These are phyloP conservation scores for Chlorokybus atmophyticus DNA, from an alignment of 139 green algal species.

Conservation along the genomic window DNA sequence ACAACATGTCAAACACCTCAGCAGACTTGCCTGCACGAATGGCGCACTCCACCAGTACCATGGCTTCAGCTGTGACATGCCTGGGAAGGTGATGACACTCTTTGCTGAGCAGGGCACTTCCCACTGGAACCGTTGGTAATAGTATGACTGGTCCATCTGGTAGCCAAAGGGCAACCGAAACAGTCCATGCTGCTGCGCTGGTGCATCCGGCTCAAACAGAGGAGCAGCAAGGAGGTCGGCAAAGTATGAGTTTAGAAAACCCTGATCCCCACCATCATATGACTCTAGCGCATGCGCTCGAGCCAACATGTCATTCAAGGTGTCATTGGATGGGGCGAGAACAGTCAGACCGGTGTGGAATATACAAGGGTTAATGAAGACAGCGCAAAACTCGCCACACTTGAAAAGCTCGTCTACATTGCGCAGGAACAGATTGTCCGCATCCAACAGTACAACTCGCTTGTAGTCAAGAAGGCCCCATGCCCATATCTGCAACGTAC, in stretches of 20 bases:
- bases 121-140: too few relatives aligned
- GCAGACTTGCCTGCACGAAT: too few relatives aligned
- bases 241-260: conserved; percentile 17
- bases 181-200: background rate
- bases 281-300: background rate
- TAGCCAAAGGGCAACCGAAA: conserved; percentile 20
- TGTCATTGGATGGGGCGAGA: conserved; percentile 6
- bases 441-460: conserved; percentile 19
- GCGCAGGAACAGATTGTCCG: conserved; percentile 15
- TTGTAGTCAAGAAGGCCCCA: conserved; percentile 22
- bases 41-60: too few relatives aligned
- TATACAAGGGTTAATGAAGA: conserved; percentile 19
- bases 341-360: conserved; percentile 23
- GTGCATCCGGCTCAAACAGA: conserved; percentile 9
- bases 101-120: too few relatives aligned
- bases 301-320: conserved; percentile 13
- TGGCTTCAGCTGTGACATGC: too few relatives aligned
- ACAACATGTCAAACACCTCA: too few relatives aligned
- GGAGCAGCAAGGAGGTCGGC: conserved; percentile 7
- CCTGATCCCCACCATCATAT: conserved; percentile 22
- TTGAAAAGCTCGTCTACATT: conserved; percentile 25
- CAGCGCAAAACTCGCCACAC: conserved; percentile 24
- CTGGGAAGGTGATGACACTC: too few relatives aligned
- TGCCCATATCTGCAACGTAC: conserved; percentile 14
- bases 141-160: conserved; percentile 21